A percentile compares a stretch with the other conserved stretches of the same genome.
phyloP scores from a whole-genome alignment of 2,329 filamentous ascomycete species.

The Trichoderma endophyticum region DNA sequence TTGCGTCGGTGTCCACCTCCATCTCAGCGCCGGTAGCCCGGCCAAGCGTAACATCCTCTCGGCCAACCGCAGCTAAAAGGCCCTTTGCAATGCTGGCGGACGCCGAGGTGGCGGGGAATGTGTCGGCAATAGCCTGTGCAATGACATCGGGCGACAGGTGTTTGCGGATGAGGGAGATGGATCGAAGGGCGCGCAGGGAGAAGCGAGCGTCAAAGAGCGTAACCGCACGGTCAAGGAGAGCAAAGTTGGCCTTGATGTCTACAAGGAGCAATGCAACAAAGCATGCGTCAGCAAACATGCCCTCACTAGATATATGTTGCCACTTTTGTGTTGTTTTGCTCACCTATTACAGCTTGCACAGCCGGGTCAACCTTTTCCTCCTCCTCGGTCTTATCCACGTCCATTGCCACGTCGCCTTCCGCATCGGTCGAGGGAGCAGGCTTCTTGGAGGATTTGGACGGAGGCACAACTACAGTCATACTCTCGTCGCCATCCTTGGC shows the following conservation, averaged over 20 bases:
- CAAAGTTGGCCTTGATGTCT: conserved; percentile 97
- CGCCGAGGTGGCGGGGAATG: conserved; percentile 61
- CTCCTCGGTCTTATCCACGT: conserved; percentile 52
- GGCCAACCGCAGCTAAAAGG: conserved; percentile 67
- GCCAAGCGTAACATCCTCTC: conserved; percentile 61
- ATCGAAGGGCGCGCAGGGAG: conserved; percentile 87
- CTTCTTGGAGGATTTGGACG: conserved; percentile 62
- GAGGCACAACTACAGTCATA: conserved; percentile 78
- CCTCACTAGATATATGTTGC: neutral
- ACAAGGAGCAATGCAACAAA: conserved; percentile 24
- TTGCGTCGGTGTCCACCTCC: conserved; percentile 66
- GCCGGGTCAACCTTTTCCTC: conserved; percentile 59
- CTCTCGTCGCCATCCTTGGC: conserved; percentile 69
- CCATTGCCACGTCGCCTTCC: conserved; percentile 71
- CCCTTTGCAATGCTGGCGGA: conserved; percentile 66
- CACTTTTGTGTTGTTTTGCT: conserved; percentile 24
- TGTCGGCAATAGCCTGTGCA: conserved; percentile 75
- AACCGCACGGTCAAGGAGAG: conserved; percentile 86
- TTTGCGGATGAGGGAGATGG: conserved; percentile 94
- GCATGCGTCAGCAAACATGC: conserved; percentile 18
- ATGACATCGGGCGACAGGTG: conserved; percentile 79
- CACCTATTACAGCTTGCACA: conserved; percentile 59
- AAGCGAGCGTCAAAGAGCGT: conserved; percentile 92
- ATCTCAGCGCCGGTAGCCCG: conserved; percentile 61
- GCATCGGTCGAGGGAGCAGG: conserved; percentile 56